Evolutionary conservation across 495 filamentous ascomycete species (phyloP).

Genomic region (Penicillium verhagenii): DNA sequence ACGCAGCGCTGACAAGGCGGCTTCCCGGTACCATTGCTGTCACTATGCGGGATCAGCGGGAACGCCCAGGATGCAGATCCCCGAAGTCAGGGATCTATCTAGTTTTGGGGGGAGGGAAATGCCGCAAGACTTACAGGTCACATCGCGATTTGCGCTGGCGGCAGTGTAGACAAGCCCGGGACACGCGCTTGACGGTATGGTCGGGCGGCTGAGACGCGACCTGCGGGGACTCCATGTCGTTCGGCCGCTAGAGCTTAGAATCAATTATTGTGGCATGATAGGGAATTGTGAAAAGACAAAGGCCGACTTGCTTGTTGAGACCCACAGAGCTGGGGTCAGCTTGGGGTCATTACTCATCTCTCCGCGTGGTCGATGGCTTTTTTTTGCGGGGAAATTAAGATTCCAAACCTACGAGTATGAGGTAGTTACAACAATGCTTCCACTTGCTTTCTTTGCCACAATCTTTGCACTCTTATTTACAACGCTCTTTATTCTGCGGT

Average conservation of each 20-base stretch:
- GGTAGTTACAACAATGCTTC: neutral
- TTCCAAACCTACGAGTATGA: neutral
- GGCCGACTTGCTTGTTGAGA: conserved; percentile 7
- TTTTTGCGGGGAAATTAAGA: neutral
- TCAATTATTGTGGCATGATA: conserved; percentile 6
- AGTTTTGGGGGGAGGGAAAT: neutral
- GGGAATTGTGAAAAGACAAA: conserved; percentile 11
- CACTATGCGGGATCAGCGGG: conserved; percentile 33
- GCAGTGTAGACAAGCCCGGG: conserved; percentile 62
- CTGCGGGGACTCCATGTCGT: conserved; percentile 19
- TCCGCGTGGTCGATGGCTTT: neutral
- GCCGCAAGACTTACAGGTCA: conserved; percentile 58
- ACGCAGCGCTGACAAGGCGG: conserved; percentile 61
- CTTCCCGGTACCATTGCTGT: conserved; percentile 46
- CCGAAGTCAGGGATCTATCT: neutral
- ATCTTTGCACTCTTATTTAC: too few relatives aligned
- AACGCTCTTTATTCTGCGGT: too few relatives aligned
- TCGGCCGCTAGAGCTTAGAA: neutral
- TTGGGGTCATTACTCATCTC: conserved; percentile 18
- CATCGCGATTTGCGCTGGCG: conserved; percentile 62
- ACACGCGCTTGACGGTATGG: conserved; percentile 53
- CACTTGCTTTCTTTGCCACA: neutral
- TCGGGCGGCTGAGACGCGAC: conserved; percentile 14
- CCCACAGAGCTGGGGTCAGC: conserved; percentile 17
- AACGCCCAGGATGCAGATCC: conserved; percentile 17